Evolutionary conservation across 1,284 basidiomycete genomes (phyloP).

Genomic region (Tilletia horrida): DNA sequence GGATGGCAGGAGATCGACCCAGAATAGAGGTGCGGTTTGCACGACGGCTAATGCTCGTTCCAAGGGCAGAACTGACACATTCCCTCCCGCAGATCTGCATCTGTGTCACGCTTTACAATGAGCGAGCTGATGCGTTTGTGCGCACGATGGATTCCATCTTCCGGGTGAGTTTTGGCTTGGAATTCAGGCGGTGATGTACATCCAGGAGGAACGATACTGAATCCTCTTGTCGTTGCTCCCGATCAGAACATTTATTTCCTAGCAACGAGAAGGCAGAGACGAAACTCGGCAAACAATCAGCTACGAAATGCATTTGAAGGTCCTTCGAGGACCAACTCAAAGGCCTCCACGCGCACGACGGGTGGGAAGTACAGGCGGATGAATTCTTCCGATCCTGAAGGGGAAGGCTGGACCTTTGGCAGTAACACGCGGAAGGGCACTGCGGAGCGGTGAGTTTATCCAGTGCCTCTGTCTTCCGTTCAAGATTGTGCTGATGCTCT

Average conservation of each 20-base stretch:
- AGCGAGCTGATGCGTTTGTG: conserved; percentile 19
- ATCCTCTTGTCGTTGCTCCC: too few species aligned
- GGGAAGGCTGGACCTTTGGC: conserved; percentile 3
- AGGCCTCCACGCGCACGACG: neutral
- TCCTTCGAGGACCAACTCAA: neutral
- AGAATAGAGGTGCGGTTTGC: conserved; percentile 18
- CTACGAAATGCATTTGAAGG: conserved; percentile 7
- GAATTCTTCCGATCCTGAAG: neutral
- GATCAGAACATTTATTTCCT: conserved; percentile 14
- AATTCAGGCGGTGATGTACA: neutral
- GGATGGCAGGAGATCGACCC: conserved; percentile 16
- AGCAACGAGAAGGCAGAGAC: conserved; percentile 8
- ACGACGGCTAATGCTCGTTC: too few species aligned
- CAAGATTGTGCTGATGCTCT: neutral
- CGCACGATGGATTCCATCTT: conserved; percentile 18
- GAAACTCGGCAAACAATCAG: conserved; percentile 1
- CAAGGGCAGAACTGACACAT: neutral
- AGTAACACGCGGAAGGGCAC: conserved; percentile 5
- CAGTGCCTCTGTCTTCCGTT: neutral
- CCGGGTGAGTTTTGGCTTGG: neutral
- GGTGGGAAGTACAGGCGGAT: neutral
- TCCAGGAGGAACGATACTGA: neutral
- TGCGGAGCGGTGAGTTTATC: conserved; percentile 9
- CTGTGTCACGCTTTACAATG: conserved; percentile 21
- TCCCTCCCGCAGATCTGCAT: conserved; percentile 18